Percentiles rank a stretch among this genome's conserved stretches.
phyloP scores from a whole-genome alignment of 371 early-diverging fungal species.

The Haplosporangium sp. region DNA sequence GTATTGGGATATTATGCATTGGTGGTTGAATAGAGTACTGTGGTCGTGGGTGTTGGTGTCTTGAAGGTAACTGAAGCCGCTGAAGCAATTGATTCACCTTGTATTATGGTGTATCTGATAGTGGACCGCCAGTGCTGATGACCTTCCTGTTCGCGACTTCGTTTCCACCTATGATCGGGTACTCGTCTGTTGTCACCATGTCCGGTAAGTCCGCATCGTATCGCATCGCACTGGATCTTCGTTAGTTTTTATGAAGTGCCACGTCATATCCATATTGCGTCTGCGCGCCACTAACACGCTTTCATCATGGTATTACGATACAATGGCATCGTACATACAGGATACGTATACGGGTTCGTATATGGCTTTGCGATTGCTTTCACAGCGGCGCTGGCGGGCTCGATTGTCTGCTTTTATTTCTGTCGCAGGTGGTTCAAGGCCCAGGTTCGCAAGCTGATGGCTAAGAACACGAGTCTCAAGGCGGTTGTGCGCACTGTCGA shows the following conservation, averaged over 20 bases:
- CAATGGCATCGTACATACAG: conserved; percentile 43
- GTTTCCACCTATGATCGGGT: conserved; percentile 78
- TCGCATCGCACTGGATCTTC: too few relatives aligned
- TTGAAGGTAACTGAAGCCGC: too few relatives aligned
- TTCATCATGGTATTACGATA: too few relatives aligned
- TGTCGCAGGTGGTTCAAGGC: conserved; percentile 65
- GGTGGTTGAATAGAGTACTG: neutral
- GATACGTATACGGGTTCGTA: conserved; percentile 74
- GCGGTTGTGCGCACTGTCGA: conserved; percentile 74
- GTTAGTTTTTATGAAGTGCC: neutral
- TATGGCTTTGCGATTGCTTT: conserved; percentile 71
- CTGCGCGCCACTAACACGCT: too few relatives aligned
- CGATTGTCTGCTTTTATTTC: conserved; percentile 68
- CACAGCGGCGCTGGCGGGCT: conserved; percentile 67
- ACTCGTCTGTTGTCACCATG: conserved; percentile 70
- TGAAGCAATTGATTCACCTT: too few relatives aligned
- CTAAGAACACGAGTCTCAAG: conserved; percentile 64
- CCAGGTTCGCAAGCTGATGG: conserved; percentile 63
- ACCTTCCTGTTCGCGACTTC: conserved; percentile 61
- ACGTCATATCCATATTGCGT: neutral
- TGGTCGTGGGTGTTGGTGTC: too few relatives aligned
- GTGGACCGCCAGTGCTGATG: conserved; percentile 44
- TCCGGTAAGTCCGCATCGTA: too few relatives aligned
- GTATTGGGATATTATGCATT: neutral
- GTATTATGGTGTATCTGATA: neutral